Percentiles rank a stretch among this genome's conserved stretches.
Conservation (phyloP, 1,284 basidiomycete genomes). For the Pisolithus thermaeus region DNA sequence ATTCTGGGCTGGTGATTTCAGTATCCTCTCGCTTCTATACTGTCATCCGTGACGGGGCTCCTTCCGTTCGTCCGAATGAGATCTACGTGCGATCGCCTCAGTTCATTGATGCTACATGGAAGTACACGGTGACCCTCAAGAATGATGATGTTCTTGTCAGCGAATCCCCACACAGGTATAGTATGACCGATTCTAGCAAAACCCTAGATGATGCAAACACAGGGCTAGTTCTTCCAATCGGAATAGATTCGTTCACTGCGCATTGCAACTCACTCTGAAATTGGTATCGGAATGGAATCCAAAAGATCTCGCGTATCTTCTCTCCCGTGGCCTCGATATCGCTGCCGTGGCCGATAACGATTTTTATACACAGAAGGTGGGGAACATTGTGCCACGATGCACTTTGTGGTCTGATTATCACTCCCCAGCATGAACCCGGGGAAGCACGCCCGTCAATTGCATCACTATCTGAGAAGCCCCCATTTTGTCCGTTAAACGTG, state of each 20-base stretch:
- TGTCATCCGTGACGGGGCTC: constrained; percentile 37
- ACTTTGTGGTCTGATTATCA: constrained; percentile 4
- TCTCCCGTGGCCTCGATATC: constrained; percentile 62
- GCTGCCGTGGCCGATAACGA: constrained; percentile 92
- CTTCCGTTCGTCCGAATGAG: constrained; percentile 25
- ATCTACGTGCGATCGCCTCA: constrained; percentile 88
- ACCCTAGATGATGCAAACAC: constrained; percentile 14
- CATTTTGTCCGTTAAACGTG: constrained; percentile 73
- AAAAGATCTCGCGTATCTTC: constrained; percentile 37
- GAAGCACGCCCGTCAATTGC: constrained; percentile 54
- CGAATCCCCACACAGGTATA: constrained; percentile 41
- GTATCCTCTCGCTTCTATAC: constrained; percentile 95
- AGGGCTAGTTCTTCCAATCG: constrained; percentile 22
- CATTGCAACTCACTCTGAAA: constrained; percentile 71
- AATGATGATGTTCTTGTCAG: constrained; percentile 41
- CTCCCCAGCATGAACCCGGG: constrained; percentile 53
- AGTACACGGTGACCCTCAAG: constrained; percentile 51
- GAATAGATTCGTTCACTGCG: constrained; percentile 92
- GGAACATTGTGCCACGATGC: constrained; percentile 4
- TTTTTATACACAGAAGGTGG: constrained; percentile 93
- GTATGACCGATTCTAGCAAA: constrained; percentile 9
- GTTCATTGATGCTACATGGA: constrained; percentile 79
- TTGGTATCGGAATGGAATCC: constrained; percentile 42
- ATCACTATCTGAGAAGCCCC: constrained; percentile 61
- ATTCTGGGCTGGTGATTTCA: constrained; percentile 82